These are phyloP conservation scores for Phaeosphaeriaceae sp. DNA, from an alignment of 2,329 filamentous ascomycete species.

Conservation along the genomic window DNA sequence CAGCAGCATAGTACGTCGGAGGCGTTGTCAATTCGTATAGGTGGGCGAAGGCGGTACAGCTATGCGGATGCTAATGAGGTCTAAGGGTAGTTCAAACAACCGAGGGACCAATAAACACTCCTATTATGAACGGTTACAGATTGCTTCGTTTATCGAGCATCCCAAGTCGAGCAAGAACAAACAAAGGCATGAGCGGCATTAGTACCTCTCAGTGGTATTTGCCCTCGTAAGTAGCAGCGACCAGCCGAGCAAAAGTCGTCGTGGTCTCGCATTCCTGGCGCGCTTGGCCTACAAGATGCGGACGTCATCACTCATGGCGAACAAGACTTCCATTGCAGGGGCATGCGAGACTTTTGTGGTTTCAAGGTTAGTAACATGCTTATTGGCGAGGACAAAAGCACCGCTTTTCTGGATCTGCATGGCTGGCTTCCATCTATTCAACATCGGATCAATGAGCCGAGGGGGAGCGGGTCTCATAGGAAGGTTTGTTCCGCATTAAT, in stretches of 20 bases:
- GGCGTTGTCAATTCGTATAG: not conserved
- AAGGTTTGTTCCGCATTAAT: no score
- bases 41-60: constrained; percentile 3
- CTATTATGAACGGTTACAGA: not conserved
- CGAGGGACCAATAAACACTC: not conserved
- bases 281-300: constrained; percentile 24
- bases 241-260: constrained; percentile 2
- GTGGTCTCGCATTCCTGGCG: constrained; percentile 18
- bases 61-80: constrained; percentile 14
- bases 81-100: not conserved
- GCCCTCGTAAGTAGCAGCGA: constrained; percentile 9
- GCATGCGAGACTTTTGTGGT: constrained; percentile 11
- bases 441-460: not conserved
- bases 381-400: constrained; percentile 9
- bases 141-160: not conserved
- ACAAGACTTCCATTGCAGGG: constrained; percentile 6
- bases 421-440: constrained; percentile 4
- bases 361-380: constrained; percentile 12
- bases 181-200: constrained; percentile 3
- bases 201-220: constrained; percentile 23
- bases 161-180: not conserved
- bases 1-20: constrained; percentile 6
- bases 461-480: no score
- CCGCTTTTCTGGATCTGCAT: constrained; percentile 7
- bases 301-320: constrained; percentile 23